Evolutionary conservation across 2,329 filamentous ascomycete genomes (phyloP).

Genomic region (Neurospora sp.): DNA sequence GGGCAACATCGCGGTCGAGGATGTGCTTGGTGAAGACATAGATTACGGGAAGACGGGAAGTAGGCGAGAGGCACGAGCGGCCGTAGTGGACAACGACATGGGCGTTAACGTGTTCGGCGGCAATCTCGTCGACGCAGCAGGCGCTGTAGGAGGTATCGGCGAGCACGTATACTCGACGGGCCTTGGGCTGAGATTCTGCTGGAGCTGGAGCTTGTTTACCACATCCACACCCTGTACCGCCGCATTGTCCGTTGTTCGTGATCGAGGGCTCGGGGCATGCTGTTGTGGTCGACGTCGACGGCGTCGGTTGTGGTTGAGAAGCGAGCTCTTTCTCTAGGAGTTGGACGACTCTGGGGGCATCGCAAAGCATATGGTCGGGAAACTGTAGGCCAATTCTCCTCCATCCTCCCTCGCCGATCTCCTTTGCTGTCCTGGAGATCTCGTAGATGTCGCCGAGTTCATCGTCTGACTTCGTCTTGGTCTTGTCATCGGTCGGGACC

Average conservation of each 20-base stretch:
- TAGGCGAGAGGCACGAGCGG: slow-evolving; percentile 82
- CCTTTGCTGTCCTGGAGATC: slow-evolving; percentile 64
- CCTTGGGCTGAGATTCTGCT: slow-evolving; percentile 1
- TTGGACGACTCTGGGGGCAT: slow-evolving; percentile 73
- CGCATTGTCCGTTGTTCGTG: neutral
- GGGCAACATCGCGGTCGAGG: slow-evolving; percentile 51
- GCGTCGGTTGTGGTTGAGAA: slow-evolving; percentile 4
- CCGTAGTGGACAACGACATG: slow-evolving; percentile 94
- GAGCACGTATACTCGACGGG: slow-evolving; percentile 59
- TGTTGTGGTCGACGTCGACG: neutral
- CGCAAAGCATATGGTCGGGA: slow-evolving; percentile 81
- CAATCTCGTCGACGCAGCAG: slow-evolving; percentile 95
- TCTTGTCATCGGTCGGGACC: slow-evolving; percentile 17
- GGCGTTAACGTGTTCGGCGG: slow-evolving; percentile 84
- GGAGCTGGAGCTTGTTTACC: neutral
- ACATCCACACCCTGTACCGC: slow-evolving; percentile 4
- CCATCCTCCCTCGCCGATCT: slow-evolving; percentile 66
- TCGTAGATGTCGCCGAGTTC: slow-evolving; percentile 75
- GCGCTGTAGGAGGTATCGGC: slow-evolving; percentile 95
- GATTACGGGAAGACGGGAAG: slow-evolving; percentile 75
- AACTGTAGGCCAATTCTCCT: slow-evolving; percentile 84
- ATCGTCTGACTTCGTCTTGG: slow-evolving; percentile 42
- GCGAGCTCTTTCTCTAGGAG: slow-evolving; percentile 36
- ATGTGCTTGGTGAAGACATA: slow-evolving; percentile 76
- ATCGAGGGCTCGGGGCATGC: neutral